Evolutionary conservation across 768 basidiomycete species (phyloP), one percentile per base, ranked within the genome.

Genomic region (Lanmaoa rubissima): DNA sequence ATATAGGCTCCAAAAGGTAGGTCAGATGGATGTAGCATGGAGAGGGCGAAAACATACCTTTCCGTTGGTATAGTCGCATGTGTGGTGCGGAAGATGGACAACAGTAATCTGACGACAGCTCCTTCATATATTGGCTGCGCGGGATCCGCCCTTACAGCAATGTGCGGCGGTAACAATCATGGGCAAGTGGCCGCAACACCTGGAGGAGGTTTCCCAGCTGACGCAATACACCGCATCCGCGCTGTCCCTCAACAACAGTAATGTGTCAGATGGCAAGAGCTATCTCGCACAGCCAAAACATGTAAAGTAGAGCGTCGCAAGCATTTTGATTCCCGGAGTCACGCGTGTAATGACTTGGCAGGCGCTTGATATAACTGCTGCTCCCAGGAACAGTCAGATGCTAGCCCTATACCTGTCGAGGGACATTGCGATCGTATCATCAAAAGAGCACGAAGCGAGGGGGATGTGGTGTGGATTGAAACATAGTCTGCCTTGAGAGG

Each of bases 61-160:
- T 57, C 41, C 19, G 7, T 2, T n/a, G 19, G 31, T 41, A 21
- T 50, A 10, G 21, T 28, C 10, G 13, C 61, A 66, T 66, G 40
- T 17, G 21, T 40, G 34, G 17, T 0, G 13, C 5, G 17, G 35
- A 24, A 35, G 36, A 9, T 26, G n/a, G n/a, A 6, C 1, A 16
- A 24, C 5, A 8, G 2, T 28, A 0, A n/a, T 10, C 24, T 13
- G 17, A n/a, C 0, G 28, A 40, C 38, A 26, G n/a, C 48, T 0
- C n/a, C 2, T 38, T 17, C 8, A 3, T 4, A 40, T 47, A 57
- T 57, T 26, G n/a, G 19, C 38, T 24, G 13, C 32, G 21, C 32
- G 4, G 19, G 10, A 21, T 31, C 16, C 3, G 16, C 26, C 10
- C 1, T 3, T 10, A 32, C 31, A 45, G 44, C 16, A 34, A 5